phyloP scores from a whole-genome alignment of 495 filamentous ascomycete species.

The Oidiodendron maius region DNA sequence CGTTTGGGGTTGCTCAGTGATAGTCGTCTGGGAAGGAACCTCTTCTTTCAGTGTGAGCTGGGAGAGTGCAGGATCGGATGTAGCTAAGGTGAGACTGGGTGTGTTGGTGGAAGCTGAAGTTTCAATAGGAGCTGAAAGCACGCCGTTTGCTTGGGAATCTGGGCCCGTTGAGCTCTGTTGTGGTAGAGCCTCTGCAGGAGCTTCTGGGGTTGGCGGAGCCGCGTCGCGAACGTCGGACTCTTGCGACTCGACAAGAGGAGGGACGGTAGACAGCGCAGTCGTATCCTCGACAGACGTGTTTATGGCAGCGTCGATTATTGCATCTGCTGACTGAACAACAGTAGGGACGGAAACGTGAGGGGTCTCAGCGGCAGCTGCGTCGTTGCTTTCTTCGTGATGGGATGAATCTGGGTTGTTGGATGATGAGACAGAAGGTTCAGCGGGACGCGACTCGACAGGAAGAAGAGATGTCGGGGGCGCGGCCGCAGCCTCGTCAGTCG shows the following conservation, averaged over 20 bases:
- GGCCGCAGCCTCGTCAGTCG: conserved; percentile 1
- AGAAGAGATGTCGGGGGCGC: too few relatives aligned
- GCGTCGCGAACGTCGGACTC: conserved; percentile 21
- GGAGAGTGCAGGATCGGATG: neutral
- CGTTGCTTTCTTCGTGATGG: conserved; percentile 15
- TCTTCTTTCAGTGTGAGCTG: too few relatives aligned
- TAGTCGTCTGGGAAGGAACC: neutral
- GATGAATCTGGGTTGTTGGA: conserved; percentile 6
- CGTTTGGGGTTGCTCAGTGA: neutral
- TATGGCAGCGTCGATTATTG: neutral
- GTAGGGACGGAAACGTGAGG: neutral
- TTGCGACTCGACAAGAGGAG: conserved; percentile 19
- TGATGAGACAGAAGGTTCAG: conserved; percentile 8
- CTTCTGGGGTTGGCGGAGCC: neutral
- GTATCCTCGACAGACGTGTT: conserved; percentile 19
- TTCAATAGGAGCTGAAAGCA: too few relatives aligned
- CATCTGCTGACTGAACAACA: neutral
- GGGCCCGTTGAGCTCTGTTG: neutral
- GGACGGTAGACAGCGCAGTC: conserved; percentile 9
- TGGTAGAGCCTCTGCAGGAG: neutral
- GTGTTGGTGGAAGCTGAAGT: too few relatives aligned
- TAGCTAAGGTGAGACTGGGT: neutral
- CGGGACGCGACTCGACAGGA: conserved; percentile 16
- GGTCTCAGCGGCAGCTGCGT: neutral
- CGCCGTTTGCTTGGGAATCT: neutral